Evolutionary conservation across 495 filamentous ascomycete species (phyloP), one percentile per base, ranked within the genome.

Genomic region (Daldinia concentrica): DNA sequence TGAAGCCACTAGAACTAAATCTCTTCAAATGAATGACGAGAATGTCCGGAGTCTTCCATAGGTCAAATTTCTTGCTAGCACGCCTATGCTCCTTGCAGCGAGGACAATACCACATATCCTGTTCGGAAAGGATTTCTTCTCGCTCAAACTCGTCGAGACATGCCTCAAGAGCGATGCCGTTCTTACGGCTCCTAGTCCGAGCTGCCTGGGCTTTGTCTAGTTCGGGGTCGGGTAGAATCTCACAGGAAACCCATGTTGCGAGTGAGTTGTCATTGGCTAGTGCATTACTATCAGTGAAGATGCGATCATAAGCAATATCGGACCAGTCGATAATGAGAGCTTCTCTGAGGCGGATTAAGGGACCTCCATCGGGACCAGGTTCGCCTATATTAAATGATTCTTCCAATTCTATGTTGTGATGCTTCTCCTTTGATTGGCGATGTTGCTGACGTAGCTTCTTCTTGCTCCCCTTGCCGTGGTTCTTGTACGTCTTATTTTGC

Each of bases 51-150:
- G 90, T 89, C 77, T 93, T 97, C 95, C 95, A 99, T 3, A 99
- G 85, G 76, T 98, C 93, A 32, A 99, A 93, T 74, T 94, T 96
- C 86, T 98, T 99, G 81, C 88, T 93, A 19, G 96, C 95, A 26
- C 92, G 89, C 9, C 92, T 89, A 73, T 96, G 91, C 69, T 96
- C 92, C 76, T 98, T 98, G 86, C 95, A 99, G 50, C 93, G 88
- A 62, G 93, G 94, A 71, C 95, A 99, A 74, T 93, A 98, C 95
- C 95, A 99, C 30, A 92, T 93, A 75, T 99, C 95, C 70, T 94
- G 91, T 76, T 96, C 92, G 0, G 94, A 97, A 3, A 99, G 83
- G 45, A 97, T 89, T 77, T 99, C 95, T 63, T 93, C 89, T 77
- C 93, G 95, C 74, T 94, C 92, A 68, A 97, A 98, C 77, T 98